Evolutionary conservation across 2,329 filamentous ascomycete species (phyloP), one percentile per base, ranked within the genome.

Genomic region (Amylocarpus encephaloides): DNA sequence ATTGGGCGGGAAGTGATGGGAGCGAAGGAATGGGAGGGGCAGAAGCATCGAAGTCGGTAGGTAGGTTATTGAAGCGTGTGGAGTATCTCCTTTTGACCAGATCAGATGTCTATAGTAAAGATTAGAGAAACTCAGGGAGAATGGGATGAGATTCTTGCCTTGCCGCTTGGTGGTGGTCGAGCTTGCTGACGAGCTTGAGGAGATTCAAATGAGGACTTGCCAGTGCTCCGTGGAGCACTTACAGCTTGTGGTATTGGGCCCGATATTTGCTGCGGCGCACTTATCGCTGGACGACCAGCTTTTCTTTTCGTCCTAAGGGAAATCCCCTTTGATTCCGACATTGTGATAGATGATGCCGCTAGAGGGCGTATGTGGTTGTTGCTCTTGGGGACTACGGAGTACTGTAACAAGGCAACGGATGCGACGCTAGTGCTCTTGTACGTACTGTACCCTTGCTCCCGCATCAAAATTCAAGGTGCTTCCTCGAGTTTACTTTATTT

Each of bases 81-180:
- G 93, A 97, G 70, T 97, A 98, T 61, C 93, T 78, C 61, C 90
- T 80, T 73, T 97, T 97, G 52, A 98, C 91, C 48, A 97, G 75
- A 67, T 98, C 92, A 19, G 80, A 80, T 1, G 81, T 84, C 79
- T 67, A 36, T 6, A 10, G 22, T 34, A 30, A 26, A 26, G 2
- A 44, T 32, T 35, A 32, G 32, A 5, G 2, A 36, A 36, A 29
- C 16, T n/a, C 32, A 3, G 38, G n/a, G 39, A 16, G 11, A 18
- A 30, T n/a, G 42, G 9, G 36, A 6, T 39, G 12, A 26, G 19
- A 5, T 29, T 19, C 68, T 50, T 60, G 79, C 79, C 72, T 82
- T 83, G 60, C 78, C 78, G 46, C 79, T 74, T 39, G 71, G 71
- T 33, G 77, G 76, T 36, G 76, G 73, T 13, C 74, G 74, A 34